Evolutionary conservation across 2,329 filamentous ascomycete species (phyloP).

Genomic region (Aspergillus unguis): DNA sequence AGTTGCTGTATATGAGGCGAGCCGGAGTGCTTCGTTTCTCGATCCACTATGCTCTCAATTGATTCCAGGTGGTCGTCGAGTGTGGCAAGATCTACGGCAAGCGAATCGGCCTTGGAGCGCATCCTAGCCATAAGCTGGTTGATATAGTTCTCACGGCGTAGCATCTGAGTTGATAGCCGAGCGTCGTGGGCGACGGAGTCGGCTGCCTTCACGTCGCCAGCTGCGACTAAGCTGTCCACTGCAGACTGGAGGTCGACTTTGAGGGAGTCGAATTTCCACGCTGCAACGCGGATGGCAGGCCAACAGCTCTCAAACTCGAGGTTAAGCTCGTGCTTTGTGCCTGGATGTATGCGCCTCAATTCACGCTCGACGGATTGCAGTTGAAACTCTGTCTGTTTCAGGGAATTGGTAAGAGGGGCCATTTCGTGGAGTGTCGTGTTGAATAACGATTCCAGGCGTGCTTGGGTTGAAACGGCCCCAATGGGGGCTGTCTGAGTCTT

Average conservation of each 20-base stretch:
- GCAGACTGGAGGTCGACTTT: conserved; percentile 36
- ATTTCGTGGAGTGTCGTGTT: conserved; percentile 28
- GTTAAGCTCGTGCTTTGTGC: conserved; percentile 33
- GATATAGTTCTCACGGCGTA: conserved; percentile 31
- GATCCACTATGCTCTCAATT: conserved; percentile 28
- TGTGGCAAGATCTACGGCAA: conserved; percentile 27
- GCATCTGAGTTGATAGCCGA: conserved; percentile 29
- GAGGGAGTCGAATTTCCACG: conserved; percentile 34
- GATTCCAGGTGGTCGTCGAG: conserved; percentile 37
- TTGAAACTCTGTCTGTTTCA: conserved; percentile 32
- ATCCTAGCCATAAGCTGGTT: conserved; percentile 33
- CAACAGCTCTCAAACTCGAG: conserved; percentile 38
- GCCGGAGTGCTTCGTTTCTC: conserved; percentile 16
- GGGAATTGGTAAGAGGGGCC: conserved; percentile 21
- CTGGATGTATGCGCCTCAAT: conserved; percentile 28
- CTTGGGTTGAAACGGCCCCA: conserved; percentile 16
- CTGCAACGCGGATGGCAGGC: conserved; percentile 30
- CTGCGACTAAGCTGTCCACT: conserved; percentile 32
- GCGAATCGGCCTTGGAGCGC: conserved; percentile 31
- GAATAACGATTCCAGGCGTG: conserved; percentile 29
- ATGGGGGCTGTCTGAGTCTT: conserved; percentile 8
- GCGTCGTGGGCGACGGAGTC: conserved; percentile 23
- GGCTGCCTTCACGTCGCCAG: conserved; percentile 8
- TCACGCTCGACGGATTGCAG: conserved; percentile 27
- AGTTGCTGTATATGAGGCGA: neutral